phyloP scores from a whole-genome alignment of 2,329 filamentous ascomycete genomes.

The Ciborinia camelliae region DNA sequence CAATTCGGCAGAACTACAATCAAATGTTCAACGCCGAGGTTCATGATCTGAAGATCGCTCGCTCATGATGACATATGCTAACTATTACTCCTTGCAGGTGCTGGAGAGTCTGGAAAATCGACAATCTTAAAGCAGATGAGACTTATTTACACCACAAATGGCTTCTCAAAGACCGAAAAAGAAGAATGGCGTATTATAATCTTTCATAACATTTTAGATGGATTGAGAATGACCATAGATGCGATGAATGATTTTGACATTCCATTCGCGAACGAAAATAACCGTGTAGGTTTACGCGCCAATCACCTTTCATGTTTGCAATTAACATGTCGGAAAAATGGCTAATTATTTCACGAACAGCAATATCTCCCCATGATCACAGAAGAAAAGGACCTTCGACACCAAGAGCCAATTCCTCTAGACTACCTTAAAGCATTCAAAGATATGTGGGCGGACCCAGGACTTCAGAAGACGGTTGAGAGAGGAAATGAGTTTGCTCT shows the following conservation, averaged over 20 bases:
- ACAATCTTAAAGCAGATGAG: constrained; percentile 99
- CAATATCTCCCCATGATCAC: constrained; percentile 74
- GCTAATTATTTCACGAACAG: constrained; percentile 44
- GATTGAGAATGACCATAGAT: constrained; percentile 84
- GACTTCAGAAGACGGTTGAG: constrained; percentile 81
- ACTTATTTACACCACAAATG: constrained; percentile 82
- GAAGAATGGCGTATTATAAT: constrained; percentile 94
- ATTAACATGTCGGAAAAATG: neutral
- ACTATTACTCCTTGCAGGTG: constrained; percentile 56
- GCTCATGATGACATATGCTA: constrained; percentile 19
- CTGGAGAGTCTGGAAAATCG: constrained; percentile 93
- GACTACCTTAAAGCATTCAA: constrained; percentile 81
- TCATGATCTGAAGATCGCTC: neutral
- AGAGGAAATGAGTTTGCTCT: constrained; percentile 96
- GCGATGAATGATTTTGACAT: constrained; percentile 86
- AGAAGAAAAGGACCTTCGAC: constrained; percentile 76
- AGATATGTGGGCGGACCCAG: constrained; percentile 76
- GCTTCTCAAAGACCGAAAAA: constrained; percentile 85
- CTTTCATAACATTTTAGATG: constrained; percentile 90
- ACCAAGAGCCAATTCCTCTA: constrained; percentile 73
- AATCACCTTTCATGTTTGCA: neutral
- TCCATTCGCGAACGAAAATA: constrained; percentile 72
- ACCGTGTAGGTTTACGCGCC: constrained; percentile 60
- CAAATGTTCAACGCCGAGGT: neutral
- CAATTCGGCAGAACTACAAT: constrained; percentile 12